These are phyloP conservation scores for Ophiostoma triangulosporum DNA, from an alignment of 2,329 filamentous ascomycete species.

Conservation along the genomic window DNA sequence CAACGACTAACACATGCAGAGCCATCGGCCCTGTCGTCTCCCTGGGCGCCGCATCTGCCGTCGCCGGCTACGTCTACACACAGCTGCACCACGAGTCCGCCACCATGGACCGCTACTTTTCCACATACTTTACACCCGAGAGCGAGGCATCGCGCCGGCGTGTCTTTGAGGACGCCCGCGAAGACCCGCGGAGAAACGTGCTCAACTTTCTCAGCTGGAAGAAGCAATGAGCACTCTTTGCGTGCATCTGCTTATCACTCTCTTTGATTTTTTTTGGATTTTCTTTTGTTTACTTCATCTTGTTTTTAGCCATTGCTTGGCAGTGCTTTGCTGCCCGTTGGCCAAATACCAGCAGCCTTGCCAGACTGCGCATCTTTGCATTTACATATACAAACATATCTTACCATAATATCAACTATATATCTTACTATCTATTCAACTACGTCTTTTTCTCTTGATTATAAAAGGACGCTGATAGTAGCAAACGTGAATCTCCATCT, in stretches of 20 bases:
- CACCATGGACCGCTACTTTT: conserved; percentile 25
- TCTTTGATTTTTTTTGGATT: not conserved
- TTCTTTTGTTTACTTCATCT: not conserved
- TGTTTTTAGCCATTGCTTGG: not conserved
- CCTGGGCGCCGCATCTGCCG: conserved; percentile 13
- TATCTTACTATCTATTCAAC: too few relatives aligned
- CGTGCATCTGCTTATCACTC: not conserved
- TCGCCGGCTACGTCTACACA: conserved; percentile 22
- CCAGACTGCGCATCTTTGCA: not conserved
- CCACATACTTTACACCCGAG: conserved; percentile 23
- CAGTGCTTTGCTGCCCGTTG: too few relatives aligned
- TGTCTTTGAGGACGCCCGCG: conserved; percentile 21
- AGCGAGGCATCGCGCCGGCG: conserved; percentile 23
- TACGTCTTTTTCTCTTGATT: too few relatives aligned
- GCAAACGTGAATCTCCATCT: too few relatives aligned
- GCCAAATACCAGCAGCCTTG: not conserved
- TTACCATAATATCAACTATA: too few relatives aligned
- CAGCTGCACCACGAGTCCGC: conserved; percentile 22
- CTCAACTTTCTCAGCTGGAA: conserved; percentile 23
- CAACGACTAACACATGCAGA: conserved; percentile 6
- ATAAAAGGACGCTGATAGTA: too few relatives aligned
- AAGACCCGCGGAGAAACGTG: conserved; percentile 23
- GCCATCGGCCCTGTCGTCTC: conserved; percentile 10
- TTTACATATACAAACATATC: too few relatives aligned
- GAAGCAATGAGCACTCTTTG: not conserved